These are phyloP conservation scores for Cryptomeria japonica DNA, from an alignment of 75 land plant genomes.

Conservation along the genomic window DNA sequence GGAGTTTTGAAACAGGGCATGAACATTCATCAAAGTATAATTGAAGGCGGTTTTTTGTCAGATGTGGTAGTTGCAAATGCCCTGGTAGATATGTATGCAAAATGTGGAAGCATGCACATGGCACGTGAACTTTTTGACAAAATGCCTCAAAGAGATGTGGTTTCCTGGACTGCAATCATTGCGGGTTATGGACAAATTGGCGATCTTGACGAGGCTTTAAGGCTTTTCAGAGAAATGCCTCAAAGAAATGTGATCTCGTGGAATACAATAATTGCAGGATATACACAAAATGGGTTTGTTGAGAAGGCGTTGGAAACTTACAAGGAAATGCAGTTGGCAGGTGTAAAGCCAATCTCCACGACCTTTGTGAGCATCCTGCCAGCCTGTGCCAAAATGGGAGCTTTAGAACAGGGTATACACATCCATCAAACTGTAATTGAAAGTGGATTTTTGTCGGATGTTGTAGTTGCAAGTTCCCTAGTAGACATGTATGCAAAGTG, in stretches of 20 bases:
- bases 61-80: background rate
- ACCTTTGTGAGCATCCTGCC: background rate
- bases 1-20: no score
- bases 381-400: conserved; percentile 5
- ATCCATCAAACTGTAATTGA: background rate
- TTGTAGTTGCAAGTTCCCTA: background rate
- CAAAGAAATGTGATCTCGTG: conserved; percentile 57
- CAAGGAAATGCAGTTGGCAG: conserved; percentile 37
- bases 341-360: background rate
- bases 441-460: background rate
- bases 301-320: conserved; percentile 54
- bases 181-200: conserved; percentile 54
- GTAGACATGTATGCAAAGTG: conserved; percentile 25
- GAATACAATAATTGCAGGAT: conserved; percentile 72
- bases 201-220: conserved; percentile 28
- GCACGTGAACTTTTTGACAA: background rate
- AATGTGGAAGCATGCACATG: conserved; percentile 4
- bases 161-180: conserved; percentile 4
- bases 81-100: conserved; percentile 10
- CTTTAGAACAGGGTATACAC: conserved; percentile 1
- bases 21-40: no score
- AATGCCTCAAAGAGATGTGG: background rate
- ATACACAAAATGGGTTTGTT: conserved; percentile 44
- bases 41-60: no score
- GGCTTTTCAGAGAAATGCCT: conserved; percentile 45